Conservation (phyloP, 2,329 filamentous ascomycete genomes). For the Lachnellula hyalina region DNA sequence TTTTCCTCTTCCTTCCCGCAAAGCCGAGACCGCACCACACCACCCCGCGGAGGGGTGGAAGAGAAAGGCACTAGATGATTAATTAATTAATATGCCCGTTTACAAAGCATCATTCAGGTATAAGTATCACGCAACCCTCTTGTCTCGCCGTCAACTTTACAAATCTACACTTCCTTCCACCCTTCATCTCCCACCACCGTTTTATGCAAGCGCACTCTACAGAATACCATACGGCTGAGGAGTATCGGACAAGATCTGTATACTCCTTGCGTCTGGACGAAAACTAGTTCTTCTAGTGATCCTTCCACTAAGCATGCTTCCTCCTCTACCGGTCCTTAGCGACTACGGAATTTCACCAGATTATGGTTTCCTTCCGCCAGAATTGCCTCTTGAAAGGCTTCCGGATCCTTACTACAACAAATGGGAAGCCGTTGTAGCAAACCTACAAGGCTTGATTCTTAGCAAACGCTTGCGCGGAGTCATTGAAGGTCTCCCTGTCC, state of each 20-base stretch:
- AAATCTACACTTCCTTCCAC: background rate
- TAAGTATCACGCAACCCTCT: background rate
- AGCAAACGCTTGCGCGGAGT: constrained; percentile 76
- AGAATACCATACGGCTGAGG: constrained; percentile 48
- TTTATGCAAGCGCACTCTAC: constrained; percentile 20
- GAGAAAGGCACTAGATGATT: background rate
- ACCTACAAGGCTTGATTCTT: constrained; percentile 81
- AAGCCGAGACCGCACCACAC: constrained; percentile 1
- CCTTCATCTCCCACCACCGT: background rate
- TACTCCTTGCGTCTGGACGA: constrained; percentile 59
- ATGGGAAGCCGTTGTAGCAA: constrained; percentile 84
- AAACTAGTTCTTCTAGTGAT: constrained; percentile 14
- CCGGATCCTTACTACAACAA: constrained; percentile 90
- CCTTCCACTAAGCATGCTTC: constrained; percentile 39
- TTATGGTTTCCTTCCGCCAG: constrained; percentile 82
- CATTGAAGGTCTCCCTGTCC: constrained; percentile 73
- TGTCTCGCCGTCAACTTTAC: background rate
- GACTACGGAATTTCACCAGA: constrained; percentile 76
- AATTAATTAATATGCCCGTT: background rate
- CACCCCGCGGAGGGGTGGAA: background rate
- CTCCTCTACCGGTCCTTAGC: constrained; percentile 56
- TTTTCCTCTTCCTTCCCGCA: background rate
- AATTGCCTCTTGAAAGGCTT: constrained; percentile 71
- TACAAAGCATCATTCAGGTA: background rate
- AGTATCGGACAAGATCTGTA: constrained; percentile 56